These are phyloP conservation scores for Lactarius akahatsu DNA, from an alignment of 768 basidiomycete species.

Conservation along the genomic window DNA sequence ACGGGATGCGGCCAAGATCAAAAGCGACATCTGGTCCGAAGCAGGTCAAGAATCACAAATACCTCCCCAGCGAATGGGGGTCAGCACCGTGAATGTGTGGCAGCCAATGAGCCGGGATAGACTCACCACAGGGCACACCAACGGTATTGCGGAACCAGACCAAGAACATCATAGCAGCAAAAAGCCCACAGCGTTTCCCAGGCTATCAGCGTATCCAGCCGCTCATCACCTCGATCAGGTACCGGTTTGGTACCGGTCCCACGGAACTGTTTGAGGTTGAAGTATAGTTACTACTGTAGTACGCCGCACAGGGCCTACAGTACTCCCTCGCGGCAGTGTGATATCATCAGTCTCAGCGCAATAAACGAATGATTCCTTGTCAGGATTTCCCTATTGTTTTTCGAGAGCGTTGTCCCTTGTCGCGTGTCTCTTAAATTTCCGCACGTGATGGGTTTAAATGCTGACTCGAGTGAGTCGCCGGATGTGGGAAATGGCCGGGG, in stretches of 20 bases:
- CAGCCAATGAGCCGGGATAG: conserved; percentile 3
- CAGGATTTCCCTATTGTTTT: background rate
- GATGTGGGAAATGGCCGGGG: background rate
- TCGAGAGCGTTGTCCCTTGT: background rate
- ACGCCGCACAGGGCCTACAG: background rate
- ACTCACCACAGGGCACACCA: background rate
- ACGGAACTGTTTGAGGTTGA: conserved; percentile 8
- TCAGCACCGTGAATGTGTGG: conserved; percentile 1
- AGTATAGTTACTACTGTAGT: background rate
- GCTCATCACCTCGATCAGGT: conserved; percentile 13
- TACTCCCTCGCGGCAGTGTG: background rate
- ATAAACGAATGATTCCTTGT: background rate
- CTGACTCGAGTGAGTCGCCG: background rate
- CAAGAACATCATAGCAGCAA: background rate
- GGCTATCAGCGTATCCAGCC: conserved; percentile 6
- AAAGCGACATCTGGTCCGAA: conserved; percentile 6
- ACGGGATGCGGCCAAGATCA: conserved; percentile 10
- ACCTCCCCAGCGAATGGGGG: conserved; percentile 3
- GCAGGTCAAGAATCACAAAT: background rate
- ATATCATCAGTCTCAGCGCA: background rate
- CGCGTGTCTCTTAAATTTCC: background rate
- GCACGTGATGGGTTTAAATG: background rate
- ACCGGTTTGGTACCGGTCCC: background rate
- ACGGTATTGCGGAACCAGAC: background rate
- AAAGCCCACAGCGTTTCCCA: background rate